Percentiles rank a stretch among this genome's conserved stretches.
These are phyloP conservation scores for Fomitiporia mediterranea DNA, from an alignment of 1,284 basidiomycete genomes.

Conservation along the genomic window DNA sequence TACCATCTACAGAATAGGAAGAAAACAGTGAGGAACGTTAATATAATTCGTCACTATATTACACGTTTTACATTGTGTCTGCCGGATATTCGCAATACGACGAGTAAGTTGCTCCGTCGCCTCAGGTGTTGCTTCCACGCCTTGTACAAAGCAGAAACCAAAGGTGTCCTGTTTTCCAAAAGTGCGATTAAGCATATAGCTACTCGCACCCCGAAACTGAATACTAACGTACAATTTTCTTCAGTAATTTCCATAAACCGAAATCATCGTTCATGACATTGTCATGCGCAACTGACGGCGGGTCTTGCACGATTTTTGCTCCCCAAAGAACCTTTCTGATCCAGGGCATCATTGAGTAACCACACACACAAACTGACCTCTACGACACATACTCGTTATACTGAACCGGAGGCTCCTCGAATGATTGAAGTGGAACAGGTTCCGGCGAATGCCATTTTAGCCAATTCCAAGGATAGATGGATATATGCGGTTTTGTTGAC, in stretches of 20 bases:
- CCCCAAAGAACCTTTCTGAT: constrained; percentile 74
- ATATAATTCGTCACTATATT: not conserved
- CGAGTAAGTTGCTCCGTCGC: constrained; percentile 78
- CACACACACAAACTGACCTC: constrained; percentile 11
- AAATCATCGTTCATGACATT: constrained; percentile 71
- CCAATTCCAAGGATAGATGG: constrained; percentile 87
- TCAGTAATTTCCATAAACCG: constrained; percentile 79
- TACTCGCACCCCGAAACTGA: not conserved
- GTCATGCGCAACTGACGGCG: constrained; percentile 73
- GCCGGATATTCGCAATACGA: constrained; percentile 84
- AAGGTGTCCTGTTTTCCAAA: constrained; percentile 74
- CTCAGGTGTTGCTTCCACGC: constrained; percentile 77
- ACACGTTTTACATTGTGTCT: constrained; percentile 77
- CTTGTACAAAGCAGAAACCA: constrained; percentile 86
- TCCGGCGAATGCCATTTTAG: constrained; percentile 72
- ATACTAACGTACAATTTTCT: constrained; percentile 57
- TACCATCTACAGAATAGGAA: constrained; percentile 55
- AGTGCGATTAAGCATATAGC: too few relatives aligned
- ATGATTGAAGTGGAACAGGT: constrained; percentile 40
- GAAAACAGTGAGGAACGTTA: constrained; percentile 13
- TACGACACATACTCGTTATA: not conserved
- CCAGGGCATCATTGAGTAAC: too few relatives aligned
- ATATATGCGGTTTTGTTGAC: constrained; percentile 59
- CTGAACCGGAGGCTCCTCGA: constrained; percentile 38
- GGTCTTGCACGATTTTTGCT: constrained; percentile 66